Evolutionary conservation across 2,329 filamentous ascomycete genomes (phyloP).

Genomic region (Anthostomella pinea): DNA sequence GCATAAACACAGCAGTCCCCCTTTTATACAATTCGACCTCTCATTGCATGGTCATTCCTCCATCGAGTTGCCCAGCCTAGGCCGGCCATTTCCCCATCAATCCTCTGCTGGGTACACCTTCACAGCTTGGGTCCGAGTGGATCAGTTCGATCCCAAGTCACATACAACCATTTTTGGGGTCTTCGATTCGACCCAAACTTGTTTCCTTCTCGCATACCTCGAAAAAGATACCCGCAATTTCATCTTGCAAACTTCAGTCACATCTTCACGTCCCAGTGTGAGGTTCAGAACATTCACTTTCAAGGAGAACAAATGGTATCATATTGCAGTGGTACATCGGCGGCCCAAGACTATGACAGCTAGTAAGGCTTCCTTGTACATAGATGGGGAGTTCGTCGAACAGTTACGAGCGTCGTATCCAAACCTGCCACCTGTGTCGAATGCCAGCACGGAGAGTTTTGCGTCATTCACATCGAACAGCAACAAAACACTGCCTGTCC

Average conservation of each 20-base stretch:
- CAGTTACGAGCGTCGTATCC: constrained; percentile 90
- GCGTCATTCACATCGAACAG: constrained; percentile 62
- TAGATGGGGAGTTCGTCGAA: constrained; percentile 92
- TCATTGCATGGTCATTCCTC: constrained; percentile 85
- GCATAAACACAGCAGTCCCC: constrained; percentile 70
- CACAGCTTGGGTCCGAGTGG: constrained; percentile 82
- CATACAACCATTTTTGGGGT: constrained; percentile 97
- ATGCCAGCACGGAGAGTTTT: constrained; percentile 64
- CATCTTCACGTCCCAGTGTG: constrained; percentile 80
- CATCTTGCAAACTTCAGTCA: constrained; percentile 93
- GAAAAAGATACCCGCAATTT: constrained; percentile 92
- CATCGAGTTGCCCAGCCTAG: constrained; percentile 83
- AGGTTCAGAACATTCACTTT: constrained; percentile 86
- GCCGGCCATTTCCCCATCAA: constrained; percentile 78
- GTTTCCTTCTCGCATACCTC: constrained; percentile 89
- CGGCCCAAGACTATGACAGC: constrained; percentile 70
- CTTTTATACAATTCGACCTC: constrained; percentile 92
- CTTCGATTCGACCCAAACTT: constrained; percentile 87
- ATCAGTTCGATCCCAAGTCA: constrained; percentile 76
- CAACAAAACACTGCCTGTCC: constrained; percentile 65
- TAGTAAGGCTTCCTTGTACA: constrained; percentile 82
- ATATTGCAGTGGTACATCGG: constrained; percentile 84
- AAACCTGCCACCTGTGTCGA: constrained; percentile 63
- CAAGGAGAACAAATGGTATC: constrained; percentile 80
- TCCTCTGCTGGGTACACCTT: constrained; percentile 85